Base-by-base conservation (phyloP, 306 rosid genomes). In the Glycyrrhiza uralensis region DNA sequence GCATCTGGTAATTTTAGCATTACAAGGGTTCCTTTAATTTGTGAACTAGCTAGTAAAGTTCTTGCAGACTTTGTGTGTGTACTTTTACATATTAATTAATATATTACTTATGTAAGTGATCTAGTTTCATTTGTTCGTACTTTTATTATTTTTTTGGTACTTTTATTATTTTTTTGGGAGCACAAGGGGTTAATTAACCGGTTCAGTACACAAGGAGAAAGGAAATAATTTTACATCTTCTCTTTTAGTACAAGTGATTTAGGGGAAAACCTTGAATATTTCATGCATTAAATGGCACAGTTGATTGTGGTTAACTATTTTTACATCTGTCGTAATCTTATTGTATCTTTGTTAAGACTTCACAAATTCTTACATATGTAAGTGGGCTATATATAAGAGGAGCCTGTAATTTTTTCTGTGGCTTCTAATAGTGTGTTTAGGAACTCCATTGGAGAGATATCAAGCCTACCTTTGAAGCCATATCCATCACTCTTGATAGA, bases 41-140 rank as follows among this genome's bases (percentile, higher is more conserved):
- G 17, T 69, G 58, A 7, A 38, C 75, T 23, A 8, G 50, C 75
- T 23, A 8, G 30, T 61, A 33, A n/a, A 46, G 46, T 73, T 73
- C 61, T 60, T 73, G 70, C 55, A 29, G 4, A 18, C 23, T 4
- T 38, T 23, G 7, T 49, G 9, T 38, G 2, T 6, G 15, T 71
- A 33, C 20, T 55, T 72, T 30, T 47, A 60, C 39, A n/a, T n/a
- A n/a, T n/a, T n/a, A n/a, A n/a, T n/a, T n/a, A n/a, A n/a, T n/a
- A n/a, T n/a, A n/a, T n/a, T n/a, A n/a, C n/a, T n/a, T n/a, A n/a
- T n/a, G n/a, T n/a, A n/a, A n/a, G n/a, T n/a, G n/a, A n/a, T n/a
- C n/a, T n/a, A 6, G 23, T 46, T 28, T 41, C 17, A 11, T 71
- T 42, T 28, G 8, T 30, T 30, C 9, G 11, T 38, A 23, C 15